Conservation (phyloP, 225 moss, liverwort and hornwort genomes). For the Pleurozium schreberi region DNA sequence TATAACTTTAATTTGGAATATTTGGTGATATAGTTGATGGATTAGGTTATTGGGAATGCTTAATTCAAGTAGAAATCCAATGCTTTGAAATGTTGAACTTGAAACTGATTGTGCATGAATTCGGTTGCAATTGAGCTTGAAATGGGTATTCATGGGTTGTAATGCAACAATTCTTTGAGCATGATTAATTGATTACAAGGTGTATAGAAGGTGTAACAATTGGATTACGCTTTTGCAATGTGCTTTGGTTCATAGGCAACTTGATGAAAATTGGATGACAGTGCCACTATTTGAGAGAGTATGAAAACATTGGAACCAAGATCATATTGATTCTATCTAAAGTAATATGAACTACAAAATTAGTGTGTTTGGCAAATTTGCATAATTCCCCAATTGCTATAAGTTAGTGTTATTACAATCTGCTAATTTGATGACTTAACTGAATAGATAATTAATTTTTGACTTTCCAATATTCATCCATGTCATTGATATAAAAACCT, state of each 20-base stretch:
- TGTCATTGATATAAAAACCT: too few species aligned
- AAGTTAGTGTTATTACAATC: neutral
- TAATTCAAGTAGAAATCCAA: neutral
- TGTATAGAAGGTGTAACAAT: neutral
- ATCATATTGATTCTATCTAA: neutral
- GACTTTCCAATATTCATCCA: too few species aligned
- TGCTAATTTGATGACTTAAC: neutral
- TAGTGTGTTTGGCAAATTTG: neutral
- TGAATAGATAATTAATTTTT: too few species aligned
- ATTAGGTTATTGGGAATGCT: neutral
- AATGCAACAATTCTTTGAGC: too few species aligned
- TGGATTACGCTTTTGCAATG: neutral
- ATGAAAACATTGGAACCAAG: neutral
- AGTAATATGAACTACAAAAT: neutral
- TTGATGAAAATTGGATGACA: neutral
- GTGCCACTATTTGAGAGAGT: neutral
- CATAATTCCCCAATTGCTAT: neutral
- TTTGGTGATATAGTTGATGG: too few species aligned
- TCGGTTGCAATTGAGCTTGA: neutral
- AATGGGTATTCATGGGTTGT: accelerated
- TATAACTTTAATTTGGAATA: neutral
- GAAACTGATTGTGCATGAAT: neutral
- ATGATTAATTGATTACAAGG: neutral
- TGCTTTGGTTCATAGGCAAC: neutral
- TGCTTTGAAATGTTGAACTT: neutral